Conservation (phyloP, 371 early-diverging fungal species). For the Mucor lusitanicus region DNA sequence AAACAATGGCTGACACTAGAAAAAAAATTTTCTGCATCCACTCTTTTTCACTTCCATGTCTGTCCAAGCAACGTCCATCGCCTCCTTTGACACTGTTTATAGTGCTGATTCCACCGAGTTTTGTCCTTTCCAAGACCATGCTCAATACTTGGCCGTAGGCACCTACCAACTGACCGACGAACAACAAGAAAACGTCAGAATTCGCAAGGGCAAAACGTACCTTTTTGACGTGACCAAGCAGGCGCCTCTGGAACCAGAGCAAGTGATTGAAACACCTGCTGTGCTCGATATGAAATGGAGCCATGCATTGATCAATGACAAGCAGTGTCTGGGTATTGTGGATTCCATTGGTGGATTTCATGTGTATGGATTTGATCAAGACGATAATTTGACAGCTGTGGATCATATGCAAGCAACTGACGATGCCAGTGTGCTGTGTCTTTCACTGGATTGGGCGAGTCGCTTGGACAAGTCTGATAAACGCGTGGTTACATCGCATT, state of each 20-base stretch:
- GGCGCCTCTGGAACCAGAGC: constrained; percentile 24
- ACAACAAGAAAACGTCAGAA: constrained; percentile 28
- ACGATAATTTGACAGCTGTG: constrained; percentile 34
- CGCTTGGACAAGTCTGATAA: constrained; percentile 41
- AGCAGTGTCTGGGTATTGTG: constrained; percentile 57
- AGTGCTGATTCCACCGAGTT: constrained; percentile 86
- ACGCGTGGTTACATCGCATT: constrained; percentile 64
- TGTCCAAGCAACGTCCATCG: constrained; percentile 30
- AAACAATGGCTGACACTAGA: not conserved
- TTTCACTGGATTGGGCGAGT: constrained; percentile 92
- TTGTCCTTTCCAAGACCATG: constrained; percentile 59
- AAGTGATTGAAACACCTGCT: constrained; percentile 67
- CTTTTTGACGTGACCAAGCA: constrained; percentile 23
- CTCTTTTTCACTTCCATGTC: not conserved
- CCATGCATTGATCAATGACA: constrained; percentile 46
- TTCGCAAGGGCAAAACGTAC: constrained; percentile 46
- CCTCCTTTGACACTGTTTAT: constrained; percentile 71
- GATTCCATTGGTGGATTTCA: constrained; percentile 65
- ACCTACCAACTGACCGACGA: constrained; percentile 76
- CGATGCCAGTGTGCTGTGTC: constrained; percentile 62
- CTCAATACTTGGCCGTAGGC: constrained; percentile 67
- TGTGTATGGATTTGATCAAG: constrained; percentile 47
- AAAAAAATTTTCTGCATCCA: not conserved
- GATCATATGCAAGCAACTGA: constrained; percentile 40
- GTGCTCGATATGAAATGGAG: constrained; percentile 89